phyloP scores from a whole-genome alignment of 2,329 filamentous ascomycete genomes.

The Talaromyces sp. region DNA sequence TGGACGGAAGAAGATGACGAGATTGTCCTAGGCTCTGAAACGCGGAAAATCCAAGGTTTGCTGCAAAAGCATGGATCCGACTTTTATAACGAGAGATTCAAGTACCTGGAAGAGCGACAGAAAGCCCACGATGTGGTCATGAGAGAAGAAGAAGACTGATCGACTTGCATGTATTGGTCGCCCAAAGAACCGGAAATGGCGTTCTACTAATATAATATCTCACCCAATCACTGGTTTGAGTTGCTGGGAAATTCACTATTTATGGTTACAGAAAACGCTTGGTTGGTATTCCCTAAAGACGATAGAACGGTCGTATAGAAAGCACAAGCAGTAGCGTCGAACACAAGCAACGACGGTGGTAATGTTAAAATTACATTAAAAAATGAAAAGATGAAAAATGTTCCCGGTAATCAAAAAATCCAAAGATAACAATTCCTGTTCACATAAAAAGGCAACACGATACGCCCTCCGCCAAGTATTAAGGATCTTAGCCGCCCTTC shows the following conservation, averaged over 20 bases:
- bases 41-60: conserved; percentile 28
- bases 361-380: not conserved
- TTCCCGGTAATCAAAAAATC: not conserved
- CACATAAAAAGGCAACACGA: not conserved
- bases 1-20: conserved; percentile 46
- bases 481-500: not conserved
- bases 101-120: conserved; percentile 24
- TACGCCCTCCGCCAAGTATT: not conserved
- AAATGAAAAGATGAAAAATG: not conserved
- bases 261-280: not conserved
- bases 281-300: not conserved
- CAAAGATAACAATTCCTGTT: not conserved
- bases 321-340: not conserved
- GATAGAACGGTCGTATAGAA: not conserved
- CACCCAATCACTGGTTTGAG: not conserved
- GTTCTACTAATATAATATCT: not conserved
- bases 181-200: not conserved
- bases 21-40: conserved; percentile 28
- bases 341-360: not conserved
- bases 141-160: not conserved
- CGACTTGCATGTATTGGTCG: not conserved
- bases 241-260: not conserved
- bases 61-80: conserved; percentile 42
- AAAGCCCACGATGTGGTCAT: not conserved
- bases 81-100: conserved; percentile 28